Percentiles rank a stretch among this genome's conserved stretches.
phyloP scores from a whole-genome alignment of 2,329 filamentous ascomycete genomes.

The Huntiella moniliformis region DNA sequence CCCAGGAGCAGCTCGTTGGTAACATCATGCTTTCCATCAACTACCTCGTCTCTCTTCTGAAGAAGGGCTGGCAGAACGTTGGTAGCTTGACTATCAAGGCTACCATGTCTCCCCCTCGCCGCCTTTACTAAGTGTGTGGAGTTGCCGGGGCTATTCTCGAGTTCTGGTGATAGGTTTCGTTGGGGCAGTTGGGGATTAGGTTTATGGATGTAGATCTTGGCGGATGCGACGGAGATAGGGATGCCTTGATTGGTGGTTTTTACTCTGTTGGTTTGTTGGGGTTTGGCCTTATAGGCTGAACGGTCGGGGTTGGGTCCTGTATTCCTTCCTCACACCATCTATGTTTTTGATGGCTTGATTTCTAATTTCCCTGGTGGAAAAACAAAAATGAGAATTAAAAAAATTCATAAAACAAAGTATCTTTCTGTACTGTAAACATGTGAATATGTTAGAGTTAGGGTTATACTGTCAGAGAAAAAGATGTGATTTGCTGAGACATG shows the following conservation, averaged over 20 bases:
- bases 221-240: not conserved
- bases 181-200: not conserved
- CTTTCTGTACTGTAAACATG: too few species aligned
- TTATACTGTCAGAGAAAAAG: too few species aligned
- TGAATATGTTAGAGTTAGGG: too few species aligned
- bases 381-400: constrained; percentile 5
- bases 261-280: not conserved
- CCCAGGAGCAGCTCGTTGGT: constrained; percentile 79
- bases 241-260: constrained; percentile 1
- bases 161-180: not conserved
- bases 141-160: not conserved
- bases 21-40: constrained; percentile 99
- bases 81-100: constrained; percentile 99
- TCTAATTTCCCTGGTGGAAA: not conserved
- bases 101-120: constrained; percentile 97
- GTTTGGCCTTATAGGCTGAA: not conserved
- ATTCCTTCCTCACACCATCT: not conserved
- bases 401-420: not conserved
- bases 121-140: constrained; percentile 59
- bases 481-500: too few species aligned
- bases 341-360: not conserved
- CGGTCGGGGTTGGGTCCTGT: not conserved
- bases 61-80: constrained; percentile 99
- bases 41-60: constrained; percentile 97
- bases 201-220: not conserved